Conservation (phyloP, 257 asterid species). For the Solanum neorickii region DNA sequence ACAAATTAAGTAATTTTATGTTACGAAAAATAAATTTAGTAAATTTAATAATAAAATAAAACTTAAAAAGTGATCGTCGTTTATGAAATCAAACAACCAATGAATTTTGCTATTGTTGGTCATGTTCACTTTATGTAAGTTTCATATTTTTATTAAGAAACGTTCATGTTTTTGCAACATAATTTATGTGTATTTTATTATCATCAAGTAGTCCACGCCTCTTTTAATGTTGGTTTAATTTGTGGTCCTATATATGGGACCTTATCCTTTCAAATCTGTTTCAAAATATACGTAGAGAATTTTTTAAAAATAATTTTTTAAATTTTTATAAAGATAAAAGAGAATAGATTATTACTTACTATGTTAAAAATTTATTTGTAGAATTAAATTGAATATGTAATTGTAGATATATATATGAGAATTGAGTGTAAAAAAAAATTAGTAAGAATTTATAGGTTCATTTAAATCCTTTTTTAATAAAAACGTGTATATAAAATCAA, state of each 20-base stretch:
- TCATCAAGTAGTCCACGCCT: not conserved
- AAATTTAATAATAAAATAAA: not conserved
- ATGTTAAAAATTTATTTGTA: rapidly evolving
- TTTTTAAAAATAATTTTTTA: not conserved
- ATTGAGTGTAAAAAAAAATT: too few relatives aligned
- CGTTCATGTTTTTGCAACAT: not conserved
- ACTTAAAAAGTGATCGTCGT: not conserved
- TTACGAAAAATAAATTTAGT: not conserved
- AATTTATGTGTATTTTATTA: not conserved
- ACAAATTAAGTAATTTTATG: not conserved
- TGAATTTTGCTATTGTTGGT: not conserved
- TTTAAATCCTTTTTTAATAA: too few relatives aligned
- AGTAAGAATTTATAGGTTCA: not conserved
- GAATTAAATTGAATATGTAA: not conserved
- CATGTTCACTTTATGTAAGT: not conserved
- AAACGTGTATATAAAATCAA: too few relatives aligned
- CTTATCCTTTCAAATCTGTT: not conserved
- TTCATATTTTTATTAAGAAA: not conserved
- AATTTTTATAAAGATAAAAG: too few relatives aligned
- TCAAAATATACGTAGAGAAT: rapidly evolving
- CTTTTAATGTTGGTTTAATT: not conserved
- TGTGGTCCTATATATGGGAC: not conserved
- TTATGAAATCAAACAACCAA: not conserved
- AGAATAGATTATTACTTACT: too few relatives aligned
- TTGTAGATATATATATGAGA: too few relatives aligned